phyloP scores from a whole-genome alignment of 345 rosid species.

The Hibiscus mutabilis region DNA sequence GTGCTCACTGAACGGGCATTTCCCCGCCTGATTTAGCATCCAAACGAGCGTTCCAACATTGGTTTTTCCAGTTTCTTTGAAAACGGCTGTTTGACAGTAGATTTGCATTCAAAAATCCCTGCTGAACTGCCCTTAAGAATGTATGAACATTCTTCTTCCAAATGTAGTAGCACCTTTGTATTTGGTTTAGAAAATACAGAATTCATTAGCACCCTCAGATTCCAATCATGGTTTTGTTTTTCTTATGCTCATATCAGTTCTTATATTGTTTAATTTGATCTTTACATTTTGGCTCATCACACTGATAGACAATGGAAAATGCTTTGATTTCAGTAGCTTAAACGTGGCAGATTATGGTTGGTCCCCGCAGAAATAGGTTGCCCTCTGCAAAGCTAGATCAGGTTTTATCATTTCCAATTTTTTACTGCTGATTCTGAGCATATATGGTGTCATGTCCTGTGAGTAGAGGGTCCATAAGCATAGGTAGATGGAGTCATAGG shows the following conservation, averaged over 20 bases:
- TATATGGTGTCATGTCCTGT: background rate
- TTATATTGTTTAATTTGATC: background rate
- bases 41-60: too few species aligned
- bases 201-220: background rate
- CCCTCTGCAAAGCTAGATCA: background rate
- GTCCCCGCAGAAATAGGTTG: background rate
- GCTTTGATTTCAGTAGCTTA: background rate
- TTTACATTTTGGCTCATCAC: background rate
- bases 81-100: too few species aligned
- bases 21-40: too few species aligned
- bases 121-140: background rate
- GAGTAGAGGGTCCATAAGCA: background rate
- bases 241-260: too few species aligned
- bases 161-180: background rate
- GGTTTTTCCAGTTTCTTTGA: too few species aligned
- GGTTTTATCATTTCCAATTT: too few species aligned
- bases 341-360: conserved; percentile 4
- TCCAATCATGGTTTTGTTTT: too few species aligned
- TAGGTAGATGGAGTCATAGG: background rate
- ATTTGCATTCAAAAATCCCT: too few species aligned
- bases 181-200: background rate
- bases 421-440: background rate
- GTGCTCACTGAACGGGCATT: too few species aligned
- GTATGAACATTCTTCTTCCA: background rate
- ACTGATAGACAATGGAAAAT: background rate